Conservation (phyloP, 108 stramenopile genomes). For the Pseudonitzschia pungens region DNA sequence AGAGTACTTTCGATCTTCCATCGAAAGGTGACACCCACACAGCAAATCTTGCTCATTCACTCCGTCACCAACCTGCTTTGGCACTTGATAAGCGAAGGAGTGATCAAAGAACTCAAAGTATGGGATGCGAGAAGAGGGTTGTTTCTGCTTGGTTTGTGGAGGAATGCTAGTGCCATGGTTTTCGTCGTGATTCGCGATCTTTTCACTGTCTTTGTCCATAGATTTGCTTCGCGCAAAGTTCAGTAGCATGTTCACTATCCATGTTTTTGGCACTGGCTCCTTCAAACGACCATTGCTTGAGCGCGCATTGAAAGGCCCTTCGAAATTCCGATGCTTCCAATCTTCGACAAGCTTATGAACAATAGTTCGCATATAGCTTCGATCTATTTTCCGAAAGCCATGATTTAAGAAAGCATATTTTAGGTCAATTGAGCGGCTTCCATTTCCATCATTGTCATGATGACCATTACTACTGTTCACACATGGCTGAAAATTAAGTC, state of each 20-base stretch:
- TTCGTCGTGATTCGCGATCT: not conserved
- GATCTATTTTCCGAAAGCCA: constrained; percentile 11
- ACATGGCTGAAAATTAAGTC: not conserved
- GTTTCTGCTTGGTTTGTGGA: not conserved
- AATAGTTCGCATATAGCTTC: not conserved
- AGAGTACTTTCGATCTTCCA: constrained; percentile 8
- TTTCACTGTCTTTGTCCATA: not conserved
- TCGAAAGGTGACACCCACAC: constrained; percentile 24
- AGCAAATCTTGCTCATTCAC: not conserved
- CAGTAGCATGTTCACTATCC: not conserved
- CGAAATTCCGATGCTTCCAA: not conserved
- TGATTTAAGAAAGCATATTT: not conserved
- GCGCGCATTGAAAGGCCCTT: no score
- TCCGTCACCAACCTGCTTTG: not conserved
- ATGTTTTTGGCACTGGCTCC: not conserved
- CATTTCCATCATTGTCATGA: not conserved
- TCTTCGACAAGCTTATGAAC: not conserved
- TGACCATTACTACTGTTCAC: not conserved
- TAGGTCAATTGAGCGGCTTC: not conserved
- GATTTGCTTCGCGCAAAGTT: not conserved
- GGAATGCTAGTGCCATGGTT: no score
- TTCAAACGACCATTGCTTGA: not conserved
- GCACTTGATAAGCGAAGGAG: constrained; percentile 14
- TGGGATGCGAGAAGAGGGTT: constrained; percentile 42
- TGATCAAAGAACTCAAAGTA: constrained; percentile 89